Evolutionary conservation across 176 grass and related monocot genomes (phyloP).

Genomic region (Carex scoparia): DNA sequence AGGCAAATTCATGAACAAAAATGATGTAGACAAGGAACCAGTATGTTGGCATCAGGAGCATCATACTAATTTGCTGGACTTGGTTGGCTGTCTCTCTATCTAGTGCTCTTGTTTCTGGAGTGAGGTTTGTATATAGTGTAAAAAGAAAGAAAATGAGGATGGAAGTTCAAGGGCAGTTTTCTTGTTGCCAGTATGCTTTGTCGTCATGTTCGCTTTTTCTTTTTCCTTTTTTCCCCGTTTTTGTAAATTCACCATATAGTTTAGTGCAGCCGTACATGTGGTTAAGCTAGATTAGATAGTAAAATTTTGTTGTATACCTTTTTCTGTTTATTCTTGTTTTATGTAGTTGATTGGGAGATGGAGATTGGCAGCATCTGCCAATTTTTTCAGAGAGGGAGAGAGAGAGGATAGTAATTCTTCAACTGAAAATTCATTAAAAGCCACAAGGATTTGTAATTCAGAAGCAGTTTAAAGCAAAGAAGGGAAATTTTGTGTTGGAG

Average conservation of each 20-base stretch:
- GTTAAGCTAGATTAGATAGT: neutral
- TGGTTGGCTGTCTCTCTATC: neutral
- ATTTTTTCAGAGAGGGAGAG: neutral
- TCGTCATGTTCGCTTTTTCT: neutral
- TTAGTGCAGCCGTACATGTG: neutral
- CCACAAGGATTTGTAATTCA: neutral
- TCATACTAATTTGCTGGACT: neutral
- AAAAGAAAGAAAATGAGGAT: constrained; percentile 10
- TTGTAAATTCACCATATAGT: constrained; percentile 10
- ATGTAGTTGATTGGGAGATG: neutral
- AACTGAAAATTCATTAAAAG: neutral
- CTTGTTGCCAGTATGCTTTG: constrained; percentile 4
- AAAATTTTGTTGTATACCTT: constrained; percentile 3
- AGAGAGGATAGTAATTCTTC: neutral
- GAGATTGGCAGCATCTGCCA: too few relatives aligned
- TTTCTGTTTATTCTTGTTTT: neutral
- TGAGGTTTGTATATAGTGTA: constrained; percentile 20
- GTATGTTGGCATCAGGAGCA: neutral
- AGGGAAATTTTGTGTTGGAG: constrained; percentile 3
- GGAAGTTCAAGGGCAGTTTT: neutral
- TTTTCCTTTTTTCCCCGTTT: neutral
- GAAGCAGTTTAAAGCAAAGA: neutral
- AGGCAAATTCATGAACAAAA: constrained; percentile 67
- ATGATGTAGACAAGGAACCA: neutral
- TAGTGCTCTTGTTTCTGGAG: neutral